Evolutionary conservation across 768 basidiomycete species (phyloP).

Genomic region (Pluteus cervinus): DNA sequence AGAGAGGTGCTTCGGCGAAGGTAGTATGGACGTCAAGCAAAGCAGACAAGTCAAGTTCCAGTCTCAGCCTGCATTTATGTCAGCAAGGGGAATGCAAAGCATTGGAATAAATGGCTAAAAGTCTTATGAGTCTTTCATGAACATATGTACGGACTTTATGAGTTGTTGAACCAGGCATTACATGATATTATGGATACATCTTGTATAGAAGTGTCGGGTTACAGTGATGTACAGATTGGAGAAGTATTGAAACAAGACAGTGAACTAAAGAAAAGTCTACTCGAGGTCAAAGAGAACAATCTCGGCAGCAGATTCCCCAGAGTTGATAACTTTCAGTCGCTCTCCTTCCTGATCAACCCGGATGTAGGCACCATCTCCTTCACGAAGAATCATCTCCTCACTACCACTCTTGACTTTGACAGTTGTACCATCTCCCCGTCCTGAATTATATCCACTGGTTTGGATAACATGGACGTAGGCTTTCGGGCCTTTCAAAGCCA

Average conservation of each 20-base stretch:
- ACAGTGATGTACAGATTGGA: too few relatives aligned
- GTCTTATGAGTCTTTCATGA: too few relatives aligned
- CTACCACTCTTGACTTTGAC: constrained; percentile 42
- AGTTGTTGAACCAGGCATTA: too few relatives aligned
- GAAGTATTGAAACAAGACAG: too few relatives aligned
- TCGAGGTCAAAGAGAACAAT: constrained; percentile 78
- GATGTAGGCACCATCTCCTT: constrained; percentile 88
- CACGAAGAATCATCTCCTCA: constrained; percentile 52
- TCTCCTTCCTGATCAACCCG: constrained; percentile 37
- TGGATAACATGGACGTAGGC: constrained; percentile 86
- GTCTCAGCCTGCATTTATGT: too few relatives aligned
- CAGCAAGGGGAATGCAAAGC: too few relatives aligned
- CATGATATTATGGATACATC: too few relatives aligned
- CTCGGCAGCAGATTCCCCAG: constrained; percentile 63
- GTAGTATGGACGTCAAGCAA: constrained; percentile 21
- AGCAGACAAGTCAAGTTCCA: constrained; percentile 11
- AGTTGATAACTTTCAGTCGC: constrained; percentile 47
- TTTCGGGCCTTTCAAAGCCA: constrained; percentile 50
- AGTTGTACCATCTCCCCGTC: constrained; percentile 46
- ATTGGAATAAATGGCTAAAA: too few relatives aligned
- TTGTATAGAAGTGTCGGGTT: too few relatives aligned
- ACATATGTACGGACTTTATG: too few relatives aligned
- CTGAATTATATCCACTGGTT: constrained; percentile 71
- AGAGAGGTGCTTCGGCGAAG: constrained; percentile 24
- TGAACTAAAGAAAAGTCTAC: constrained; percentile 13